Base-by-base conservation (phyloP, 2,329 filamentous ascomycete species). In the Phialemoniopsis sp. region DNA sequence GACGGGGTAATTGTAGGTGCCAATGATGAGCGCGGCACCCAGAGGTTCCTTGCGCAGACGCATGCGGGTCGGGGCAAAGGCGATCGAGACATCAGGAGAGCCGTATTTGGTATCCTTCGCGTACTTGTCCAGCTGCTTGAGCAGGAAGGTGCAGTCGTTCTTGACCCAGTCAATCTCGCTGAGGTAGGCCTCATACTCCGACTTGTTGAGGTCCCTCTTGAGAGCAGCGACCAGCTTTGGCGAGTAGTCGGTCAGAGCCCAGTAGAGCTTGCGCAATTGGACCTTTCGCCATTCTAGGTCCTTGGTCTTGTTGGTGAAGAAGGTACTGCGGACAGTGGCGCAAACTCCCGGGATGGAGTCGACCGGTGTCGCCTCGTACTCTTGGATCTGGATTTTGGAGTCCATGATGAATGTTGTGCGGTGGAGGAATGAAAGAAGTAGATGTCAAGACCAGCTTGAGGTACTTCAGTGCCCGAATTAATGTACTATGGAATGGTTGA, bases 201-300 rank as follows among this genome's bases (percentile, higher is more conserved):
- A 76, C 71, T 95, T 95, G 59, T 80, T 76, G 48, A 97, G 68
- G 57, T 98, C 93, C 51, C 77, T 72, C 57, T 78, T 73, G 57
- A 89, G 78, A 16, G 91, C 89, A 59, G 88, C 85, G 49, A 80
- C 58, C 45, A 97, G 73, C 51, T 84, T 76, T 34, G 80, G 70
- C 41, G 82, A 75, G 59, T 87, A 83, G 70, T 97, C 91, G 48
- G 81, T 81, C 50, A 96, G 62, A 8, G 78, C 89, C 93, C 93
- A 97, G 72, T 95, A 97, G 41, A 97, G 82, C 74, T 89, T 91
- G 52, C 90, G 85, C 45, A 98, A 80, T 73, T 97, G 93, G 39
- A 80, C 73, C 46, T 90, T 72, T 47, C 93, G 82, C 68, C 85
- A 97, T 54, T 87, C 77, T 44, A 96, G 59, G 39, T 87, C 76